Base-by-base conservation (phyloP, 1,284 basidiomycete genomes). In the Pascua guehoae region DNA sequence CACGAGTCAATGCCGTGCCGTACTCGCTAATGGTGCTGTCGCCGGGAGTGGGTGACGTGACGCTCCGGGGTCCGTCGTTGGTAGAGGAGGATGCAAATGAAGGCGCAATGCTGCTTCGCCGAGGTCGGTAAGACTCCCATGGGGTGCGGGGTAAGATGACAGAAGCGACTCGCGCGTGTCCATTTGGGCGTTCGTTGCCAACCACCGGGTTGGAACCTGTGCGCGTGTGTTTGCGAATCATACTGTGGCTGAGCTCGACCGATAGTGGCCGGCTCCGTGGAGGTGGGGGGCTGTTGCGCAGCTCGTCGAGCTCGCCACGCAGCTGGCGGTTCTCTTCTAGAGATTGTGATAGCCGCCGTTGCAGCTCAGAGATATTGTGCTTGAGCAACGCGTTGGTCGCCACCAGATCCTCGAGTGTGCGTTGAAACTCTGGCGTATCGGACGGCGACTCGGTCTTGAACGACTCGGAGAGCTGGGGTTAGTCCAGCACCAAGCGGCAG, bases 301-400 rank as follows among this genome's bases (percentile, higher is more conserved):
- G 81, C 68, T 91, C 88, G 51, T 87, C 88, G 0, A 87, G 74
- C 72, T 92, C 89, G 64, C 86, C 85, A 55, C 86, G 85, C 48
- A 90, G 72, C 2, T 78, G 69, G 54, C 85, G 83, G 8, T 86
- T 73, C 61, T 91, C 88, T 66, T 92, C 89, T n/a, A 89, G 82
- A 1, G 88, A 82, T 50, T 89, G 86, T 3, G 82, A 74, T 8
- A 94, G 79, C 14, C 91, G 75, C 53, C 82, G 82, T 58, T 88
- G 86, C 41, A 94, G 76, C 69, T 94, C 89, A 5, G 83, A 81
- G 56, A 89, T 89, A 66, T 91, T 89, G 38, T 84, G 84, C 73
- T 89, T 89, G 57, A 93, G 76, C 36, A 81, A 81, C 63, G 92
- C 88, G 66, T 92, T 93, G 68, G 90, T 87, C 37, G 85, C 84